Evolutionary conservation across 768 basidiomycete species (phyloP).

Genomic region (Lactarius indigo): DNA sequence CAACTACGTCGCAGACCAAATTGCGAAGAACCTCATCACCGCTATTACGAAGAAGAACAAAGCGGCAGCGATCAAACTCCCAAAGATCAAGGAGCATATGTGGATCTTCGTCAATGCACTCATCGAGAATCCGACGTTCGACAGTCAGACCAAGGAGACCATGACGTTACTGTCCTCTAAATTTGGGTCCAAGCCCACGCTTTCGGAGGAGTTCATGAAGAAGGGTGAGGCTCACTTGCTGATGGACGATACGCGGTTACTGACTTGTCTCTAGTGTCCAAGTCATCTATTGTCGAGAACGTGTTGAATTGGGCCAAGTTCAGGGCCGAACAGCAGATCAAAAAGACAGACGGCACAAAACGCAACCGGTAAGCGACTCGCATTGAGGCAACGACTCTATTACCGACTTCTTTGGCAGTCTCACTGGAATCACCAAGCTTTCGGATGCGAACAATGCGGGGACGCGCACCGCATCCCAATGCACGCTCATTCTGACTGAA

Average conservation of each 20-base stretch:
- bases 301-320: conserved; percentile 95
- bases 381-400: neutral
- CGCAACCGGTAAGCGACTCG: conserved; percentile 62
- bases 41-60: conserved; percentile 97
- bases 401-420: conserved; percentile 40
- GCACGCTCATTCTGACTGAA: conserved; percentile 96
- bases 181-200: conserved; percentile 81
- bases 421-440: conserved; percentile 88
- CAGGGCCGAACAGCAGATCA: conserved; percentile 93
- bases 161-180: conserved; percentile 83
- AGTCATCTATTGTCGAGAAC: conserved; percentile 87
- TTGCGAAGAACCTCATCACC: conserved; percentile 79
- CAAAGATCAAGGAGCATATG: conserved; percentile 96
- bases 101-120: conserved; percentile 96
- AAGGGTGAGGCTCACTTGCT: conserved; percentile 56
- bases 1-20: conserved; percentile 75
- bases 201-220: conserved; percentile 94
- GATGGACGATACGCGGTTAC: neutral
- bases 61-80: conserved; percentile 86
- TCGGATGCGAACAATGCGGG: conserved; percentile 98
- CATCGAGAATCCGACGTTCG: conserved; percentile 97
- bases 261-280: conserved; percentile 54
- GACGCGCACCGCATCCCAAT: conserved; percentile 69
- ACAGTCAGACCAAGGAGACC: conserved; percentile 98
- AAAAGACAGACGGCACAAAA: conserved; percentile 92